Percentiles rank a stretch among this genome's conserved stretches.
phyloP scores from a whole-genome alignment of 768 basidiomycete species.

The Collybia sordida region DNA sequence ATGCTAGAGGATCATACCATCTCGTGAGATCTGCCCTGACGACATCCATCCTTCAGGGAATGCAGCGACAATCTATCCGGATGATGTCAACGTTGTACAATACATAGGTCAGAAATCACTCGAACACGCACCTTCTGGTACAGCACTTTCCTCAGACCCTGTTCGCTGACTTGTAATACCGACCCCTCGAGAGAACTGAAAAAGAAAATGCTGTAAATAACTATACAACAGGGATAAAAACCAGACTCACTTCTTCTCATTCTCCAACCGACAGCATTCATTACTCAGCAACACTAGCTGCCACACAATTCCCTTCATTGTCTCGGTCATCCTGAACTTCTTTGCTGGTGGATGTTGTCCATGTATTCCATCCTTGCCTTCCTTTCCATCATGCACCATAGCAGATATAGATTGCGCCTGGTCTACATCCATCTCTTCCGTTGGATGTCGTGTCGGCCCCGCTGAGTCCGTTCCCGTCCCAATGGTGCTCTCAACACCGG shows the following conservation, averaged over 20 bases:
- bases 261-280: constrained; percentile 71
- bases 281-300: constrained; percentile 79
- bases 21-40: constrained; percentile 83
- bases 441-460: constrained; percentile 41
- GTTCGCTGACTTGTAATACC: constrained; percentile 74
- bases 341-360: constrained; percentile 67
- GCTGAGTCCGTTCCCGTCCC: constrained; percentile 32
- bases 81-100: neutral
- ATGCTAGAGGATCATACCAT: constrained; percentile 47
- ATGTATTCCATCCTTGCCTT: constrained; percentile 15
- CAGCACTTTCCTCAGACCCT: constrained; percentile 73
- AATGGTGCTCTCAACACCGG: constrained; percentile 12
- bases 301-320: constrained; percentile 81
- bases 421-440: constrained; percentile 48
- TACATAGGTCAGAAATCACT: neutral
- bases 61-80: constrained; percentile 63
- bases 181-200: constrained; percentile 60
- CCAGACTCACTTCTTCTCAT: constrained; percentile 57
- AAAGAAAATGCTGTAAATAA: constrained; percentile 1
- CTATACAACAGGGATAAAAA: neutral
- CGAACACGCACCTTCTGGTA: constrained; percentile 66
- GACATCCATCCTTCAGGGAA: constrained; percentile 87
- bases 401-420: constrained; percentile 5
- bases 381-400: constrained; percentile 16
- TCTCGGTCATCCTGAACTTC: constrained; percentile 77